These are phyloP conservation scores for Nitzschia sp. DNA, from an alignment of 108 stramenopile species.

Conservation along the genomic window DNA sequence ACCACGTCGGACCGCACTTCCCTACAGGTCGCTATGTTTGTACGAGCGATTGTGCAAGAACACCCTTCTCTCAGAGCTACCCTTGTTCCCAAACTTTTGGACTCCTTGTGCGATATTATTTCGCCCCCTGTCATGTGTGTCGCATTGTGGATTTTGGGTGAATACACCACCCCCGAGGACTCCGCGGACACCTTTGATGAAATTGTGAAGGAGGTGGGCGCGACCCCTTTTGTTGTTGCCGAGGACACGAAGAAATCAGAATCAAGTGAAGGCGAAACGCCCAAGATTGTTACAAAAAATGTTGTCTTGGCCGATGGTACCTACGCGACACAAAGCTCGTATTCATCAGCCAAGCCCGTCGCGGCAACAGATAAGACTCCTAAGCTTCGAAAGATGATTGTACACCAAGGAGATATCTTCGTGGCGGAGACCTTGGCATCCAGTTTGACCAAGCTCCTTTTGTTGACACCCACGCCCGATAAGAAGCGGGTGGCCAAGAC, in stretches of 20 bases:
- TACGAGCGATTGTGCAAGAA: conserved; percentile 96
- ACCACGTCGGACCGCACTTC: conserved; percentile 40
- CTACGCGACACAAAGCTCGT: conserved; percentile 96
- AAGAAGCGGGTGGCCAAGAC: conserved; percentile 81
- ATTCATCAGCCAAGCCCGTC: conserved; percentile 54
- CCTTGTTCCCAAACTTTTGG: conserved; percentile 87
- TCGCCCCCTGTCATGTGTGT: conserved; percentile 91
- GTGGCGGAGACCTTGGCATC: conserved; percentile 88
- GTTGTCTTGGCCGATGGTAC: conserved; percentile 98
- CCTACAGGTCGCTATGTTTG: conserved; percentile 95
- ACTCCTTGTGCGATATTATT: conserved; percentile 80
- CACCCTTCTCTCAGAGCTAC: conserved; percentile 88
- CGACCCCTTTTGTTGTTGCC: conserved; percentile 73
- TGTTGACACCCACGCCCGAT: conserved; percentile 65
- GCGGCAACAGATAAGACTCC: conserved; percentile 69
- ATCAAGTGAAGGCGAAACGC: conserved; percentile 58
- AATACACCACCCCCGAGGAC: conserved; percentile 82
- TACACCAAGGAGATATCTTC: conserved; percentile 90
- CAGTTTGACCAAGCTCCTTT: conserved; percentile 91
- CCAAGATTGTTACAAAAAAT: conserved; percentile 89
- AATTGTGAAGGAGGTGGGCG: conserved; percentile 74
- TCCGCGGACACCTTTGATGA: conserved; percentile 78
- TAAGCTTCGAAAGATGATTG: conserved; percentile 83
- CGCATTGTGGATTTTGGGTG: conserved; percentile 98
- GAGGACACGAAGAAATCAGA: conserved; percentile 69